Percentiles rank a stretch among this genome's conserved stretches.
These are phyloP conservation scores for Actinidia arguta DNA, from an alignment of 179 eudicot species.

Conservation along the genomic window DNA sequence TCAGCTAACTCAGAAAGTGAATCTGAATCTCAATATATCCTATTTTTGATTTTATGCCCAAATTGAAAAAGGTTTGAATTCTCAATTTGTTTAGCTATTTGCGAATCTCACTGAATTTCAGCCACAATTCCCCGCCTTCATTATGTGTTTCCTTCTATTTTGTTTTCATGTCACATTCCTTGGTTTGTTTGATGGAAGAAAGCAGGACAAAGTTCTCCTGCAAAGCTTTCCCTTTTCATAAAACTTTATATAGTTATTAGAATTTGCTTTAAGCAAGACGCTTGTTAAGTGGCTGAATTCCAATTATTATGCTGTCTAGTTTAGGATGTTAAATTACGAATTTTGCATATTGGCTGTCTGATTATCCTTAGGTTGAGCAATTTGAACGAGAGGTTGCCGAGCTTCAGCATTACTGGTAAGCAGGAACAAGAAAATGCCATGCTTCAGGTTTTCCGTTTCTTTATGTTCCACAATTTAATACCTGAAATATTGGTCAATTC, in stretches of 20 bases:
- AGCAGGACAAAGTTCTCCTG: neutral
- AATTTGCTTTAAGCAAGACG: neutral
- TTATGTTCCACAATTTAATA: slow-evolving; percentile 12
- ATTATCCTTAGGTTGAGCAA: slow-evolving; percentile 76
- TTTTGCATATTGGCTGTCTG: slow-evolving; percentile 25
- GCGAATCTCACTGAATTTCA: neutral
- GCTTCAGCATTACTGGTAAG: slow-evolving; percentile 79
- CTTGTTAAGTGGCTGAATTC: neutral
- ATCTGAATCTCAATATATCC: too few relatives aligned
- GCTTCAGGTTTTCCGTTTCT: slow-evolving; percentile 74
- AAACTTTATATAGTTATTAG: neutral
- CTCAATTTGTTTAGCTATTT: neutral
- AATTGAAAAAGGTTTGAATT: neutral
- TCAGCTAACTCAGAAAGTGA: neutral
- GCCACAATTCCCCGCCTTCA: neutral
- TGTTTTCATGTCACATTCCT: neutral
- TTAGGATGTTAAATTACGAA: neutral
- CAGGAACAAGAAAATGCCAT: slow-evolving; percentile 96
- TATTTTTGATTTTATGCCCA: slow-evolving; percentile 4
- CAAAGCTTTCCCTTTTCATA: slow-evolving; percentile 7
- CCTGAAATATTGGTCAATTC: neutral
- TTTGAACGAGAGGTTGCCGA: slow-evolving; percentile 82
- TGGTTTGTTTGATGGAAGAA: neutral
- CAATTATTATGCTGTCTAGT: neutral
- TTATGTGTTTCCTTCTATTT: neutral